Percentiles rank a stretch among this genome's conserved stretches.
Conservation (phyloP, 441 rosid genomes). For the Mallotus japonicus region DNA sequence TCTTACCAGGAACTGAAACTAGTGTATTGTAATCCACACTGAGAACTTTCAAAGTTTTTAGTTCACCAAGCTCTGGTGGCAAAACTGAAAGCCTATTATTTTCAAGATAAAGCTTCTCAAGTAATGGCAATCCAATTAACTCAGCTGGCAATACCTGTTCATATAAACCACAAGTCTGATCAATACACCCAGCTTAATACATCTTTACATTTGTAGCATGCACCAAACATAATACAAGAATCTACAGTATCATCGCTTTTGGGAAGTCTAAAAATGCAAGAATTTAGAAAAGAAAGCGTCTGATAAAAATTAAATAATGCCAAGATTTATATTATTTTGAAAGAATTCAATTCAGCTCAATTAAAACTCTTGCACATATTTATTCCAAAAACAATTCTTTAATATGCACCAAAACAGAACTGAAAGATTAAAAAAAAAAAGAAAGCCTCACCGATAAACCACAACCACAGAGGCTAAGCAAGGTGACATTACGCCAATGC, state of each 20-base stretch:
- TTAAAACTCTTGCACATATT: too few species aligned
- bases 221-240: neutral
- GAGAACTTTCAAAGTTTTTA: constrained; percentile 70
- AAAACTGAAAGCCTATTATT: constrained; percentile 69
- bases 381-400: too few species aligned
- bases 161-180: constrained; percentile 18
- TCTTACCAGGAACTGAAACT: constrained; percentile 92
- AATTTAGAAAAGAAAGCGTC: too few species aligned
- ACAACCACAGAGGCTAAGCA: constrained; percentile 66
- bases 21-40: constrained; percentile 73
- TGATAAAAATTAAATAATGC: too few species aligned
- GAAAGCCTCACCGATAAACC: constrained; percentile 60
- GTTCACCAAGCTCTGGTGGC: constrained; percentile 89
- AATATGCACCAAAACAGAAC: too few species aligned
- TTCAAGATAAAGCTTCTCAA: constrained; percentile 86
- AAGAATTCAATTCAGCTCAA: neutral
- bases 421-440: too few species aligned
- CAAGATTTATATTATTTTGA: neutral
- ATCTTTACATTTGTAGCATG: too few species aligned
- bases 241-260: neutral
- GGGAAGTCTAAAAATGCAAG: neutral
- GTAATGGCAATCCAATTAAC: constrained; percentile 67
- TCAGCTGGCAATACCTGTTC: constrained; percentile 82
- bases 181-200: neutral
- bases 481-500: constrained; percentile 79